phyloP scores from a whole-genome alignment of 441 rosid species.

The Arabidopsis hybrid region DNA sequence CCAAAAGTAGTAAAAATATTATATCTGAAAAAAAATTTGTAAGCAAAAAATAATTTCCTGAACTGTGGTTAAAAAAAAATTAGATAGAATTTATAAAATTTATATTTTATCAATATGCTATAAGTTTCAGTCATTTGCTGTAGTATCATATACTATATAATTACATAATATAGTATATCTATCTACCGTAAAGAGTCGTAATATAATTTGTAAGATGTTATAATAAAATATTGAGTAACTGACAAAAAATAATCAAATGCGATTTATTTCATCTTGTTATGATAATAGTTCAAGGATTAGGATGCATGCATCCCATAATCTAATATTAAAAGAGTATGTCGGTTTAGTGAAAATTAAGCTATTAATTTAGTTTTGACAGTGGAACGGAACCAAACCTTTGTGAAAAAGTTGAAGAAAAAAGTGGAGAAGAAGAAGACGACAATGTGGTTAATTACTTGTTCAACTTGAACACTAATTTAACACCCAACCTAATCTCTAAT shows the following conservation, averaged over 20 bases:
- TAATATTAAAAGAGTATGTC: neutral
- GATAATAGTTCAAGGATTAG: neutral
- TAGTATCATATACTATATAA: neutral
- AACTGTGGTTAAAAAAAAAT: no score
- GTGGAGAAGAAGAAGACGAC: constrained; percentile 29
- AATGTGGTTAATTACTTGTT: constrained; percentile 38
- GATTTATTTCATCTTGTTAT: constrained; percentile 8
- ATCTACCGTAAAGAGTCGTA: neutral
- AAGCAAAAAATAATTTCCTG: neutral
- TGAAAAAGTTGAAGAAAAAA: constrained; percentile 32
- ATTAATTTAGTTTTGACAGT: constrained; percentile 34
- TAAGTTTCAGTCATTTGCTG: neutral
- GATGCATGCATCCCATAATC: neutral
- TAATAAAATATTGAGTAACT: neutral
- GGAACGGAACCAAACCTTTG: constrained; percentile 43
- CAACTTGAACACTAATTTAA: constrained; percentile 30
- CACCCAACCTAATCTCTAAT: constrained; percentile 4
- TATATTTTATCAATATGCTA: constrained; percentile 1
- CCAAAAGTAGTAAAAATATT: neutral
- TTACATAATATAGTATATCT: neutral
- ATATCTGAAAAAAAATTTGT: neutral
- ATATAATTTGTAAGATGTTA: constrained; percentile 7
- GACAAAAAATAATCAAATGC: neutral
- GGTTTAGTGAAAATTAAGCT: constrained; percentile 26
- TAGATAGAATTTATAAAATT: no score